Percentiles rank a stretch among this genome's conserved stretches.
Evolutionary conservation across 805 yeast species (phyloP).

Genomic region (Cyberlindnera subsufficiens): DNA sequence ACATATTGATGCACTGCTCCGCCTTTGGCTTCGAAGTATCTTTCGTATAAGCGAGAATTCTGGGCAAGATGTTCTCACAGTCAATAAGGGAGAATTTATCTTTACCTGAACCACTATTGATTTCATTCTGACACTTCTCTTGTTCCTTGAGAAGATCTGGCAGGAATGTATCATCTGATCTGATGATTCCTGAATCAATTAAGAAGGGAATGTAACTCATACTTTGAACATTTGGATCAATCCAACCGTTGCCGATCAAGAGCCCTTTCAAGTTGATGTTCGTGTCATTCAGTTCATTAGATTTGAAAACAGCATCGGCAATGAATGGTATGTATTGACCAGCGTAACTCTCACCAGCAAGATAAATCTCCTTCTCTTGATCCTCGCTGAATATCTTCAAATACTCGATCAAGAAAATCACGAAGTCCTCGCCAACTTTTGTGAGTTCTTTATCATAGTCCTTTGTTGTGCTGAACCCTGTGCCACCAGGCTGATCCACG

Average conservation of each 20-base stretch:
- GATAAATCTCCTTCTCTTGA: constrained; percentile 50
- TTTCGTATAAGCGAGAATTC: constrained; percentile 25
- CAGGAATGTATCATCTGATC: constrained; percentile 34
- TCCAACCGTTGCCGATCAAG: constrained; percentile 91
- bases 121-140: constrained; percentile 53
- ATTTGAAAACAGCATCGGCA: constrained; percentile 52
- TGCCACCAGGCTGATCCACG: constrained; percentile 92
- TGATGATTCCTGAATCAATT: constrained; percentile 49
- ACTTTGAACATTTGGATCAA: constrained; percentile 82
- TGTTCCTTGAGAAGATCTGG: constrained; percentile 40
- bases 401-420: constrained; percentile 60
- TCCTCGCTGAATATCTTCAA: constrained; percentile 72
- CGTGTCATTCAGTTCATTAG: constrained; percentile 28
- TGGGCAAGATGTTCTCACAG: constrained; percentile 40
- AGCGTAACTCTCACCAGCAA: constrained; percentile 96
- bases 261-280: constrained; percentile 52
- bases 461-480: constrained; percentile 74
- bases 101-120: constrained; percentile 26
- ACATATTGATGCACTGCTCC: constrained; percentile 71
- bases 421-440: constrained; percentile 56
- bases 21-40: constrained; percentile 27
- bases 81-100: constrained; percentile 26
- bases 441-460: constrained; percentile 48
- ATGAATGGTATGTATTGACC: constrained; percentile 95
- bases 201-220: constrained; percentile 74